Conservation (phyloP, 1,139 yeast genomes). For the Lodderomyces pseudojiufengensis region DNA sequence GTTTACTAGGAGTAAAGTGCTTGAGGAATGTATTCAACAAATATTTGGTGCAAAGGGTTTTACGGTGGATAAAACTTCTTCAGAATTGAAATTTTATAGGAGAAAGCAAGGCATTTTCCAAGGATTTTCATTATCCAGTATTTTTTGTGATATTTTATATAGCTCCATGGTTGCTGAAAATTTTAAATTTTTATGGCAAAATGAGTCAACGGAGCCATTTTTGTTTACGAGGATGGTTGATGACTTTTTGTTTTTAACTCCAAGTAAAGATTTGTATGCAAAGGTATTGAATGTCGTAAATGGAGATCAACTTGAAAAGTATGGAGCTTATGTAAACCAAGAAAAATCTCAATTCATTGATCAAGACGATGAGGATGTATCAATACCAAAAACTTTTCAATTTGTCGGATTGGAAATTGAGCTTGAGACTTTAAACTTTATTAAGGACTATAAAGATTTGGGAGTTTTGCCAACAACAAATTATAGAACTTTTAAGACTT, state of each 20-base stretch:
- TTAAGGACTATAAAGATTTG: conserved; percentile 7
- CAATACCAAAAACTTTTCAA: conserved; percentile 14
- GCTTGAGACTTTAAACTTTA: conserved; percentile 17
- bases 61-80: conserved; percentile 10
- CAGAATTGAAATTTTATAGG: conserved; percentile 17
- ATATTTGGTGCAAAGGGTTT: conserved; percentile 22
- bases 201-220: conserved; percentile 16
- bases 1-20: conserved; percentile 22
- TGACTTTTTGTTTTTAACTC: conserved; percentile 72
- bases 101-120: conserved; percentile 77
- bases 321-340: conserved; percentile 59
- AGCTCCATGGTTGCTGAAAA: conserved; percentile 54
- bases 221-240: conserved; percentile 70
- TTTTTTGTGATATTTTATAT: conserved; percentile 72
- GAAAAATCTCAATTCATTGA: conserved; percentile 43
- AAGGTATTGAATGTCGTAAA: conserved; percentile 18
- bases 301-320: conserved; percentile 36
- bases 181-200: conserved; percentile 25
- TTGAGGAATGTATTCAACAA: conserved; percentile 23
- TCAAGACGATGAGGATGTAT: conserved; percentile 1
- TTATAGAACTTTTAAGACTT: conserved; percentile 12
- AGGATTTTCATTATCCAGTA: conserved; percentile 76
- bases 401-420: conserved; percentile 36
- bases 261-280: conserved; percentile 22
- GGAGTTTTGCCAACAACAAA: conserved; percentile 7